These are phyloP conservation scores for Hymenotorrendiella dingleyae DNA, from an alignment of 2,329 filamentous ascomycete species.

Conservation along the genomic window DNA sequence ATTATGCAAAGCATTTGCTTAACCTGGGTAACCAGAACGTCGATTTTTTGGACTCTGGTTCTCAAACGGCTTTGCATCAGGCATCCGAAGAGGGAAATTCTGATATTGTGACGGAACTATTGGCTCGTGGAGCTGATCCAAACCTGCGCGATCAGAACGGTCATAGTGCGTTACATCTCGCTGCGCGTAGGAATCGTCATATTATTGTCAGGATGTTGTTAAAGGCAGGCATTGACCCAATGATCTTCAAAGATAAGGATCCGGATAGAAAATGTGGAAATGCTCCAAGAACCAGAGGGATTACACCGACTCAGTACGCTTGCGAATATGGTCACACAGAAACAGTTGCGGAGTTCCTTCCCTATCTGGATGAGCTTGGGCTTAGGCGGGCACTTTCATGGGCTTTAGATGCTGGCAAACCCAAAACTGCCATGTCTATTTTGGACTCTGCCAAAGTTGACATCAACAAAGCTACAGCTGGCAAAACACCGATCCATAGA, in stretches of 20 bases:
- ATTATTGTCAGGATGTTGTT: slow-evolving; percentile 30
- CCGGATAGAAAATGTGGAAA: slow-evolving; percentile 8
- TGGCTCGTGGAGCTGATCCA: slow-evolving; percentile 7
- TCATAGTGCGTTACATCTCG: slow-evolving; percentile 32
- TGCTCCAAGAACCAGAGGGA: slow-evolving; percentile 10
- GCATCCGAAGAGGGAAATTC: slow-evolving; percentile 10
- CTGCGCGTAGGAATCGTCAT: slow-evolving; percentile 29
- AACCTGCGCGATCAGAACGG: slow-evolving; percentile 24
- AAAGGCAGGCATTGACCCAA: slow-evolving; percentile 32
- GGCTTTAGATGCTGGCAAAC: not conserved
- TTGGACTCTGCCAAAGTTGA: not conserved
- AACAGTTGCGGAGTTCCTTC: slow-evolving; percentile 2
- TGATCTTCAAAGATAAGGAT: slow-evolving; percentile 27
- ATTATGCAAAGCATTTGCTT: slow-evolving; percentile 11
- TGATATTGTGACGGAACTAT: slow-evolving; percentile 9
- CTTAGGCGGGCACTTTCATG: slow-evolving; percentile 8
- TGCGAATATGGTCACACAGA: slow-evolving; percentile 28
- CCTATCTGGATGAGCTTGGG: slow-evolving; percentile 20
- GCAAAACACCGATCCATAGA: slow-evolving; percentile 23
- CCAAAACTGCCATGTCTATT: not conserved
- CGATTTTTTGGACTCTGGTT: slow-evolving; percentile 7
- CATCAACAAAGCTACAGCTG: not conserved
- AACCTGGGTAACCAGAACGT: slow-evolving; percentile 3
- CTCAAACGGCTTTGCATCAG: slow-evolving; percentile 23
- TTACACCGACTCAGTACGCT: slow-evolving; percentile 31